Evolutionary conservation across 345 rosid species (phyloP), one percentile per base, ranked within the genome.

Genomic region (Gossypium stocksii): DNA sequence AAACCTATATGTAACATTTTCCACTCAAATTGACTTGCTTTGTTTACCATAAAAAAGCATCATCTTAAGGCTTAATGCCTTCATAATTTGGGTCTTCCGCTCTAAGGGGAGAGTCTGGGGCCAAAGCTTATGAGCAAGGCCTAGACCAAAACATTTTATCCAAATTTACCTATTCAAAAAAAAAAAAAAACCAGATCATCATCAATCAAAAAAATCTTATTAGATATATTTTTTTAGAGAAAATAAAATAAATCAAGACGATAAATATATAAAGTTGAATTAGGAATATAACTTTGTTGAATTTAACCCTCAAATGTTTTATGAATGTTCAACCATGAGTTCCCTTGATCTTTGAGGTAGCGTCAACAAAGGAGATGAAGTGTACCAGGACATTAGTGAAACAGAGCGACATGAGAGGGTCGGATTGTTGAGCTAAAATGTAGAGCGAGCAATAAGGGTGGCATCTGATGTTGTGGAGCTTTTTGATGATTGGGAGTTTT

Each of bases 1-100:
- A 23, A 97, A 82, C 48, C 57, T 70, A 80, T 91, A 95, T 12
- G 90, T 88, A 46, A 91, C 92, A 74, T 90, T 93, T 2, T 98
- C 98, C 22, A 91, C 92, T 51, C 98, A 86, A 74, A 93, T 89
- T 69, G 88, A 88, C 78, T 70, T 85, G 92, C 99, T 93, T 82
- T 93, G 97, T 72, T 88, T 90, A 75, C 98, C 90, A 80, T 95
- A 95, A 81, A 91, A 95, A 74, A 93, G 69, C 84, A 93, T 72
- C 74, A 93, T 29, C 86, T 83, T 90, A 22, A 90, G 85, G 88
- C 62, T 82, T 83, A 43, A 91, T 8, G 49, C 98, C 98, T 56
- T 81, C 83, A 72, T 86, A 93, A 34, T 85, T 77, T 12, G 98
- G 97, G 70, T 93, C 97, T 51, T 95, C 91, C 20, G 90, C 20